phyloP scores from a whole-genome alignment of 371 early-diverging fungal species.

The Saksenaea vasiformis region DNA sequence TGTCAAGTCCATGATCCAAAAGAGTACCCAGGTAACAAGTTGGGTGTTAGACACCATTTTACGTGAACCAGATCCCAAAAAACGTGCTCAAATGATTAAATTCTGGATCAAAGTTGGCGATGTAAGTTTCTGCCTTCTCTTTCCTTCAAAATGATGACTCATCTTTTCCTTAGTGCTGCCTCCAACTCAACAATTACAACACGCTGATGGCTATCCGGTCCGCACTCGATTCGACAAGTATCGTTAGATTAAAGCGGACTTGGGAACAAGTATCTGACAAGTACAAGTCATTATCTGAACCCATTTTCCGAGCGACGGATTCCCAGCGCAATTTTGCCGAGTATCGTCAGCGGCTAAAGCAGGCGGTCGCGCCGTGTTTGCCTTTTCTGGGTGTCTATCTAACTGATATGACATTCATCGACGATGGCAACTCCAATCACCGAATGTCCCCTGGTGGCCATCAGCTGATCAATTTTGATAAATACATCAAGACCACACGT shows the following conservation, averaged over 20 bases:
- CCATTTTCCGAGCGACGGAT: slow-evolving; percentile 65
- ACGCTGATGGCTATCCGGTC: slow-evolving; percentile 79
- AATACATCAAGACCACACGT: slow-evolving; percentile 65
- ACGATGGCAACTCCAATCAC: slow-evolving; percentile 46
- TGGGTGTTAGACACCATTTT: slow-evolving; percentile 78
- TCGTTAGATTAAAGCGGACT: slow-evolving; percentile 71
- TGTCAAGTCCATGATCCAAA: slow-evolving; percentile 51
- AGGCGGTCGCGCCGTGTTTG: slow-evolving; percentile 69
- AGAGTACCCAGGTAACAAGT: slow-evolving; percentile 58
- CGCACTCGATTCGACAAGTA: slow-evolving; percentile 75
- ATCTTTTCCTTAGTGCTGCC: slow-evolving; percentile 39
- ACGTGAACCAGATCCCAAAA: slow-evolving; percentile 64
- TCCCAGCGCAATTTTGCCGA: slow-evolving; percentile 73
- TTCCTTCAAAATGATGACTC: too few relatives aligned
- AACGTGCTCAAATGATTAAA: slow-evolving; percentile 63
- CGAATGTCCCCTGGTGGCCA: slow-evolving; percentile 37
- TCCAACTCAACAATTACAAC: slow-evolving; percentile 78
- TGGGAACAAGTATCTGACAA: slow-evolving; percentile 68
- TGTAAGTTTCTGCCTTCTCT: slow-evolving; percentile 12
- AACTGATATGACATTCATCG: slow-evolving; percentile 86
- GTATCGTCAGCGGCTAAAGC: slow-evolving; percentile 69
- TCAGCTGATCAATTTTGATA: slow-evolving; percentile 81
- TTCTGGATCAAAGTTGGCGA: slow-evolving; percentile 54
- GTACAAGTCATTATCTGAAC: slow-evolving; percentile 52
- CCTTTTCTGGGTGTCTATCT: slow-evolving; percentile 88